Percentiles rank a stretch among this genome's conserved stretches.
phyloP scores from a whole-genome alignment of 257 asterid genomes.

The Datura wrightii region DNA sequence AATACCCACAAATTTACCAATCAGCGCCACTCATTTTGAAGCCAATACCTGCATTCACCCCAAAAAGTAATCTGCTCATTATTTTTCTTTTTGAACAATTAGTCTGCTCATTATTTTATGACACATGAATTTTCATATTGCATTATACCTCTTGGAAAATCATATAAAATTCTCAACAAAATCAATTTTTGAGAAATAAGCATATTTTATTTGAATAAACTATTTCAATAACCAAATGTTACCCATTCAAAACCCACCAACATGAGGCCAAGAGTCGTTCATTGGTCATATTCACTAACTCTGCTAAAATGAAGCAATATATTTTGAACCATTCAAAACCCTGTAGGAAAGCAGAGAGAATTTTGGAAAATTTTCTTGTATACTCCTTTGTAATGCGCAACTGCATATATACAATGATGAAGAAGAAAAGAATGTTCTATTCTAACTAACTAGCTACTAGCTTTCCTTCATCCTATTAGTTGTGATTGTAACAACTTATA shows the following conservation, averaged over 20 bases:
- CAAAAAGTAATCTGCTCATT: not conserved
- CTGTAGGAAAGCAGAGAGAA: no score
- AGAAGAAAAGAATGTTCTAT: no score
- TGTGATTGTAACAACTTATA: no score
- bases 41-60: slow-evolving; percentile 9
- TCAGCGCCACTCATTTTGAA: not conserved
- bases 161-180: not conserved
- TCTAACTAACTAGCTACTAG: no score
- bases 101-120: not conserved
- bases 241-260: not conserved
- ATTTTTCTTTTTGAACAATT: no score
- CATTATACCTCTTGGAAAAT: not conserved
- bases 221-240: not conserved
- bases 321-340: not conserved
- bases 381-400: no score
- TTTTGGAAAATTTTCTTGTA: no score
- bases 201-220: not conserved
- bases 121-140: not conserved
- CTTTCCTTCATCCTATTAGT: no score
- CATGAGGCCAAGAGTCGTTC: not conserved
- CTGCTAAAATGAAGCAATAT: not conserved
- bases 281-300: not conserved
- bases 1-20: not conserved
- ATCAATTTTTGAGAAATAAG: not conserved
- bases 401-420: no score